Percentiles rank a stretch among this genome's conserved stretches.
Evolutionary conservation across 345 rosid species (phyloP).

Genomic region (Pistacia vera): DNA sequence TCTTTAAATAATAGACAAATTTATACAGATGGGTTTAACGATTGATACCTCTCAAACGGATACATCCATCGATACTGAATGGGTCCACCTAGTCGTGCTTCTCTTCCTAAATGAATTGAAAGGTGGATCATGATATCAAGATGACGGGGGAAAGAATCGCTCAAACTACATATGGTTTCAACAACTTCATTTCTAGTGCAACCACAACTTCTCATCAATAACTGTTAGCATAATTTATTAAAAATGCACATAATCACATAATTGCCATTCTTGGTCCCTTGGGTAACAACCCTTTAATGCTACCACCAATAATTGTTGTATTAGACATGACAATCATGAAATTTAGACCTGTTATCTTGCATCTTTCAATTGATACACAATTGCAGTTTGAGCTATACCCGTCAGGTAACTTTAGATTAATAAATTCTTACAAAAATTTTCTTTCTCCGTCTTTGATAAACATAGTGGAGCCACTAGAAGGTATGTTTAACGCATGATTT

Average conservation of each 20-base stretch:
- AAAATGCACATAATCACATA: background rate
- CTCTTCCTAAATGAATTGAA: background rate
- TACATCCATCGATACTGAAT: constrained; percentile 11
- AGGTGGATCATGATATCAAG: constrained; percentile 18
- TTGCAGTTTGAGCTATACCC: background rate
- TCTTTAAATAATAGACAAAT: too few species aligned
- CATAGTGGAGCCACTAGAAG: background rate
- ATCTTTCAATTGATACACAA: background rate
- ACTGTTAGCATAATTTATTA: background rate
- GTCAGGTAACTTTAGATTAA: background rate
- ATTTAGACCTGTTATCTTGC: background rate
- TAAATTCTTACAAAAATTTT: background rate
- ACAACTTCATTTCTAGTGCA: background rate
- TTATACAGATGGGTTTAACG: too few species aligned
- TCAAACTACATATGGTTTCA: background rate
- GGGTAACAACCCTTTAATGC: background rate
- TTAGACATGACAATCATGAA: background rate
- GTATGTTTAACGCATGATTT: background rate
- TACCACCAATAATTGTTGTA: background rate
- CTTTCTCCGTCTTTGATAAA: too few species aligned
- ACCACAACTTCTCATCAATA: background rate
- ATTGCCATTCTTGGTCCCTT: background rate
- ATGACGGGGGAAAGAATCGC: background rate
- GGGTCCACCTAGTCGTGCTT: background rate
- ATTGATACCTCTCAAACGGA: background rate